Conservation (phyloP, 495 filamentous ascomycete genomes). For the Aspergillus indologenus region DNA sequence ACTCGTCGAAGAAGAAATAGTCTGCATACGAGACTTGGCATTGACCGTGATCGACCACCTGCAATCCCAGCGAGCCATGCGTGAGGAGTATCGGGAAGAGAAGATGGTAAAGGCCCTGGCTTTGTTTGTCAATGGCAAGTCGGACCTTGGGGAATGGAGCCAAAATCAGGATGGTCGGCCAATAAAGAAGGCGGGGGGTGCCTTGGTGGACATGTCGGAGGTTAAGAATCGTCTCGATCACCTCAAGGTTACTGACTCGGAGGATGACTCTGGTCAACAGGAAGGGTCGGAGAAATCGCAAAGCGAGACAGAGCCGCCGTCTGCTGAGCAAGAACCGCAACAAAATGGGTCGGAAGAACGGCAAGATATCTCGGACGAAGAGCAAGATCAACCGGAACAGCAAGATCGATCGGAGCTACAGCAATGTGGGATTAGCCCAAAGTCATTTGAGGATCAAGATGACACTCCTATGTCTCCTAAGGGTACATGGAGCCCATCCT, state of each 20-base stretch:
- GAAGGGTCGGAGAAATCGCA: too few relatives aligned
- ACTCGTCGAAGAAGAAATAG: slow-evolving; percentile 19
- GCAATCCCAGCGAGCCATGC: slow-evolving; percentile 46
- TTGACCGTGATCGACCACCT: slow-evolving; percentile 55
- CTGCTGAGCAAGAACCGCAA: too few relatives aligned
- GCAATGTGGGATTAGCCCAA: neutral
- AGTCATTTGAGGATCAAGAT: neutral
- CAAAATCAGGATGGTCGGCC: slow-evolving; percentile 11
- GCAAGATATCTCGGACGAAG: too few relatives aligned
- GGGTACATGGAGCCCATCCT: neutral
- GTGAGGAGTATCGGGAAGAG: slow-evolving; percentile 48
- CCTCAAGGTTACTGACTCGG: neutral
- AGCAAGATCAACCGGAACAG: too few relatives aligned
- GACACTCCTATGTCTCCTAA: neutral
- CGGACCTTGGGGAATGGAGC: slow-evolving; percentile 26
- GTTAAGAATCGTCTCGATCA: neutral
- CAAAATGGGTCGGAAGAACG: too few relatives aligned
- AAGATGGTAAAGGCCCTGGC: slow-evolving; percentile 55
- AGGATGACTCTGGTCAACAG: neutral
- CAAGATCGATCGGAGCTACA: neutral
- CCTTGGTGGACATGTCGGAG: slow-evolving; percentile 9
- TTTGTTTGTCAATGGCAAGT: slow-evolving; percentile 53
- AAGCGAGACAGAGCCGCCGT: too few relatives aligned
- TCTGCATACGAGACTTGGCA: slow-evolving; percentile 40
- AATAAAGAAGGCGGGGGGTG: slow-evolving; percentile 15